These are phyloP conservation scores for Plasmodium reichenowi DNA, from an alignment of 169 alveolate genomes.

Conservation along the genomic window DNA sequence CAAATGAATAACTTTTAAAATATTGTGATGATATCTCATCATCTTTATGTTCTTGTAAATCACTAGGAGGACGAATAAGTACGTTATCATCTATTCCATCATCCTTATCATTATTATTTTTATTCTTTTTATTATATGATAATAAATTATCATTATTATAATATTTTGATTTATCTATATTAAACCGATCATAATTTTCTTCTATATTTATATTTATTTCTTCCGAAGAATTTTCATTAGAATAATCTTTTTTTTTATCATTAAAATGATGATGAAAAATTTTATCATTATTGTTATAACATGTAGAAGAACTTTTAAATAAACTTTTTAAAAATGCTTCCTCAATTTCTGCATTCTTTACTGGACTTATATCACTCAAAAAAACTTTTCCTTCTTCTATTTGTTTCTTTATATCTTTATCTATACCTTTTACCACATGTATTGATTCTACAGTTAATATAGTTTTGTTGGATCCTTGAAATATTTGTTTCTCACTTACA, in stretches of 20 bases:
- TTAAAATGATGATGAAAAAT: too few species aligned
- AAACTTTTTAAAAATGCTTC: slow-evolving; percentile 68
- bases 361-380: slow-evolving; percentile 66
- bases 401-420: slow-evolving; percentile 46
- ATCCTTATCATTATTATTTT: background rate
- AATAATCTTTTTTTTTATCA: slow-evolving; percentile 24
- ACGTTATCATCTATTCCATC: background rate
- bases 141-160: background rate
- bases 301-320: slow-evolving; percentile 28
- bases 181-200: slow-evolving; percentile 32
- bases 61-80: background rate
- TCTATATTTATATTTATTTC: slow-evolving; percentile 54
- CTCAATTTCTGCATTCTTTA: slow-evolving; percentile 74
- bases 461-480: slow-evolving; percentile 34
- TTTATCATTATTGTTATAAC: slow-evolving; percentile 1
- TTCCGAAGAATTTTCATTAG: slow-evolving; percentile 19
- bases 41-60: background rate
- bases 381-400: slow-evolving; percentile 72
- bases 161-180: slow-evolving; percentile 13
- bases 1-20: slow-evolving; percentile 4
- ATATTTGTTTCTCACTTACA: slow-evolving; percentile 56
- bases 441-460: slow-evolving; percentile 41
- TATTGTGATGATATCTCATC: background rate
- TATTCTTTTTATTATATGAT: background rate
- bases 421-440: slow-evolving; percentile 64